phyloP scores from a whole-genome alignment of 116 monocot genomes.

The Iris pallida region DNA sequence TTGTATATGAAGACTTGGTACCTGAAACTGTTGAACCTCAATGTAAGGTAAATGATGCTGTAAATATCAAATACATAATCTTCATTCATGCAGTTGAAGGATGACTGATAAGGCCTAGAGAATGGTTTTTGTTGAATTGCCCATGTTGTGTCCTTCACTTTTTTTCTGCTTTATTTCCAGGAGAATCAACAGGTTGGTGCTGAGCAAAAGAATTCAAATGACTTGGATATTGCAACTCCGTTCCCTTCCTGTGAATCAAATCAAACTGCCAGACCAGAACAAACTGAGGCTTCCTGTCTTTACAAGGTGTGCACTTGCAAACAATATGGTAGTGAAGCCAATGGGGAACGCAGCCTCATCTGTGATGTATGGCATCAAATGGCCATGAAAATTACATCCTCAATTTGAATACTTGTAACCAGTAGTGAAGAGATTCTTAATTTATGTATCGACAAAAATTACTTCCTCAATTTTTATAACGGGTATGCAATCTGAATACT shows the following conservation, averaged over 20 bases:
- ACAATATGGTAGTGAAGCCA: conserved; percentile 22
- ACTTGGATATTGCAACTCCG: conserved; percentile 19
- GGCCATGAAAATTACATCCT: no score
- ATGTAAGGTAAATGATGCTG: conserved; percentile 14
- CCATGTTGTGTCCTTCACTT: not conserved
- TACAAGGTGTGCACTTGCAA: conserved; percentile 44
- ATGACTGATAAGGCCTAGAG: not conserved
- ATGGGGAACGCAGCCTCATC: conserved; percentile 7
- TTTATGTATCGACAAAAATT: no score
- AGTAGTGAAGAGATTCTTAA: no score
- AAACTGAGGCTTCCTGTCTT: conserved; percentile 42
- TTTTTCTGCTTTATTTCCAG: conserved; percentile 14
- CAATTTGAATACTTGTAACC: no score
- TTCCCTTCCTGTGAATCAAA: conserved; percentile 34
- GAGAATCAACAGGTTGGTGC: conserved; percentile 11
- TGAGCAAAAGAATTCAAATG: conserved; percentile 36
- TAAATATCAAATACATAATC: not conserved
- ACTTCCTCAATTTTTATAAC: no score
- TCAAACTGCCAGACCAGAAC: conserved; percentile 40
- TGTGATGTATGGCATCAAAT: no score
- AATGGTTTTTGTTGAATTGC: not conserved
- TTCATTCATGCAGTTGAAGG: not conserved
- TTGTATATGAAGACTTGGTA: not conserved
- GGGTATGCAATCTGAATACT: no score
- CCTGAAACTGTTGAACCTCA: not conserved